Base-by-base conservation (phyloP, 2,329 filamentous ascomycete genomes). In the Neoscytalidium dimidiatum region DNA sequence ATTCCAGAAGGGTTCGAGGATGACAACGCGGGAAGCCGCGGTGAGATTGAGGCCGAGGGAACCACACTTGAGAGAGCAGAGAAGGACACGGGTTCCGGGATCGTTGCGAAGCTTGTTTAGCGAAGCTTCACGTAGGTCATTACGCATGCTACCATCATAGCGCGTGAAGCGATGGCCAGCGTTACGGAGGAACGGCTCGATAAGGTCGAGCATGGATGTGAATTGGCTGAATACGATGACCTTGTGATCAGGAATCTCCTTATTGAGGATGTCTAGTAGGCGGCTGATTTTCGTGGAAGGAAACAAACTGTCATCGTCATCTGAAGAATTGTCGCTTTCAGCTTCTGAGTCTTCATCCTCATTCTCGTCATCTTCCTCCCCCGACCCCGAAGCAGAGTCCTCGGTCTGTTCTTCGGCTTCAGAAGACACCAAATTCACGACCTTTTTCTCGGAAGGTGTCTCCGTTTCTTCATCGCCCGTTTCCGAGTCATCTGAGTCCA, bases 151-250 rank as follows among this genome's bases (percentile, higher is more conserved):
- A 64, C 95, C 95, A 75, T 99, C 95, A 78, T 99, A 99, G 63
- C 95, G 91, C 17, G 92, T 92, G 74, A 90, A 96, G 67, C 85
- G 85, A 77, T 97, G 90, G 14, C 88, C 87, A 14, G 90, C 88
- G 56, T 88, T 85, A 51, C 85, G 84, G 66, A 99, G 83, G 78
- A 98, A 97, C 2, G 95, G 95, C 75, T 98, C 93, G 68, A 99
- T 89, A 29, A 98, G 88, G 80, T 98, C 92, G 51, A 99, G 88
- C 95, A 99, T 99, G 0, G 92, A 95, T 0, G 95, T 99, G 79
- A 99, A 99, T 72, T 98, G 92, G 1, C 93, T 97, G 79, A 99
- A 99, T 68, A 99, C 93, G 72, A 99, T 99, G 74, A 97, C 96
- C 75, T 99, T 99, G 84, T 97, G 92, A 66, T 92, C 84, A 1